Conservation (phyloP, 2,329 filamentous ascomycete genomes). For the Raffaelea albimanens region DNA sequence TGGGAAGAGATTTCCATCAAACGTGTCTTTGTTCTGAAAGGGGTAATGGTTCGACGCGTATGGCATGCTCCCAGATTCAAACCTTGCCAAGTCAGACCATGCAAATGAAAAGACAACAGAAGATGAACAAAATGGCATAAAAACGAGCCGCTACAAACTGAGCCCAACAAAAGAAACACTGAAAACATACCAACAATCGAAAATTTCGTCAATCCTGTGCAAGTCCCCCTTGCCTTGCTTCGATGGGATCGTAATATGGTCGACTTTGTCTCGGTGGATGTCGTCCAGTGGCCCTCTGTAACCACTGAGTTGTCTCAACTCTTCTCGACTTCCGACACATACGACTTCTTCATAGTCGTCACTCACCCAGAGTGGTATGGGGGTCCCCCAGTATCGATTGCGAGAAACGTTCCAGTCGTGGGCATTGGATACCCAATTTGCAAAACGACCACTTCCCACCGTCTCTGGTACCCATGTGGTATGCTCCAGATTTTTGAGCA, state of each 20-base stretch:
- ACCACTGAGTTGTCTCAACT: slow-evolving; percentile 80
- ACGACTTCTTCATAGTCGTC: slow-evolving; percentile 81
- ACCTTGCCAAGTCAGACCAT: too few relatives aligned
- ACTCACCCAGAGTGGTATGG: slow-evolving; percentile 59
- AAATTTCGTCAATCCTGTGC: slow-evolving; percentile 51
- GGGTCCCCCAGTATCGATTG: slow-evolving; percentile 88
- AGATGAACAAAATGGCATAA: too few relatives aligned
- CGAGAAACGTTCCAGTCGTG: slow-evolving; percentile 93
- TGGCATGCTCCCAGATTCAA: slow-evolving; percentile 42
- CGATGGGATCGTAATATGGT: slow-evolving; percentile 88
- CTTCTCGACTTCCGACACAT: slow-evolving; percentile 74
- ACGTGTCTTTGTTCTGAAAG: slow-evolving; percentile 22
- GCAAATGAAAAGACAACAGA: too few relatives aligned
- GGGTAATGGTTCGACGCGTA: slow-evolving; percentile 47
- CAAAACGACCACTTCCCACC: slow-evolving; percentile 86
- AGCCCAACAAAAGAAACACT: too few relatives aligned
- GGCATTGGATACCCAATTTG: slow-evolving; percentile 84
- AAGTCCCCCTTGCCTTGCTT: slow-evolving; percentile 61
- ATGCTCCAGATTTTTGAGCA: slow-evolving; percentile 81
- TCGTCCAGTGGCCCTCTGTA: slow-evolving; percentile 74
- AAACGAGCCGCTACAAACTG: too few relatives aligned
- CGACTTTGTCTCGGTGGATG: slow-evolving; percentile 85
- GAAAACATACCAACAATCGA: slow-evolving; percentile 42
- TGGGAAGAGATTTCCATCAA: slow-evolving; percentile 21
- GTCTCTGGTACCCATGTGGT: slow-evolving; percentile 88